Conservation (phyloP, 352 stramenopile genomes). For the Globisporangium splendens region DNA sequence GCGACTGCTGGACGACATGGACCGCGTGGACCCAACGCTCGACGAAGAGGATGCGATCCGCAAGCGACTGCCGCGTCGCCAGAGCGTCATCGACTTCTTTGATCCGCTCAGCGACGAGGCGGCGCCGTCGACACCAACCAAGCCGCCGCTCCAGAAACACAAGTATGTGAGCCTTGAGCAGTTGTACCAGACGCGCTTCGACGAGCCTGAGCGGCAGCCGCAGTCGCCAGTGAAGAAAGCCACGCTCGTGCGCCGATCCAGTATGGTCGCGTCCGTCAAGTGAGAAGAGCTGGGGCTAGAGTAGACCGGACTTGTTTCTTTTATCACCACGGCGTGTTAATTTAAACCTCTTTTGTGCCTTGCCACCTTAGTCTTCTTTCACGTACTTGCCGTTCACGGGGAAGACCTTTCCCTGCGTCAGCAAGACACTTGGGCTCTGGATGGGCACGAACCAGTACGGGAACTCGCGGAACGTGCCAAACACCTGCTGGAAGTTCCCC, state of each 20-base stretch:
- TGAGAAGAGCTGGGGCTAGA: background rate
- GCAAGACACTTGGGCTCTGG: conserved; percentile 44
- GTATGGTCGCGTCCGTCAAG: conserved; percentile 13
- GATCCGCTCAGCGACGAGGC: conserved; percentile 7
- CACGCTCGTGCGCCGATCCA: conserved; percentile 17
- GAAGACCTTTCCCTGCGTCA: conserved; percentile 44
- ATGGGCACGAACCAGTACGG: conserved; percentile 75
- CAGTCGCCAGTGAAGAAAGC: conserved; percentile 5
- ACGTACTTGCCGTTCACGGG: conserved; percentile 46
- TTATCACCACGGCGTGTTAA: background rate
- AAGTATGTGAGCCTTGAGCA: conserved; percentile 30
- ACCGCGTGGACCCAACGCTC: conserved; percentile 30
- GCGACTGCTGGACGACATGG: conserved; percentile 47
- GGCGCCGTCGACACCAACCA: background rate
- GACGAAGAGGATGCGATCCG: conserved; percentile 43
- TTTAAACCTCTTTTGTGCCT: background rate
- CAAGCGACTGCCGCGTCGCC: conserved; percentile 36
- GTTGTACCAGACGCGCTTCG: conserved; percentile 67
- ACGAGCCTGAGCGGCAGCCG: conserved; percentile 19
- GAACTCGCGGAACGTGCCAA: conserved; percentile 56
- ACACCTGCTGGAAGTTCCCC: conserved; percentile 74
- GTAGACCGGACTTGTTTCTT: background rate
- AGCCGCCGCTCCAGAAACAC: conserved; percentile 5
- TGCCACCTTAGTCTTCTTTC: conserved; percentile 40
- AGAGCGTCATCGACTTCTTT: conserved; percentile 60